A percentile compares a stretch with the other conserved stretches of the same genome.
Conservation (phyloP, 768 basidiomycete genomes). For the Mycena maculata region DNA sequence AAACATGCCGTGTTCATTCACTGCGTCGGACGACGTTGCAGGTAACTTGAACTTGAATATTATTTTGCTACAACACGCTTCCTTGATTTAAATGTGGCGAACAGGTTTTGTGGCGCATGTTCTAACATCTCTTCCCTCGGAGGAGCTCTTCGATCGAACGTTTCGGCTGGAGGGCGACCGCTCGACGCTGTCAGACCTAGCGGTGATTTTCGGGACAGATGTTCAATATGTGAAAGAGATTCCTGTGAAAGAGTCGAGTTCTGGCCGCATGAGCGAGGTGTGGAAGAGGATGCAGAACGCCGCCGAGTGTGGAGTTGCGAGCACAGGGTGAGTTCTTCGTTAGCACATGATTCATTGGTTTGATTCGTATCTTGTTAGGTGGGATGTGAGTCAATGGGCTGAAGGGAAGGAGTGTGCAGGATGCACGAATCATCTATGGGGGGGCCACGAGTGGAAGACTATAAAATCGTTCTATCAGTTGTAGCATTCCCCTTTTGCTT, state of each 20-base stretch:
- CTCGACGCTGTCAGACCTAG: constrained; percentile 39
- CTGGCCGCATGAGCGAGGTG: constrained; percentile 25
- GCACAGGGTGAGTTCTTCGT: constrained; percentile 36
- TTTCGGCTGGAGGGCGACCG: constrained; percentile 49
- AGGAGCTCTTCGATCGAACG: constrained; percentile 35
- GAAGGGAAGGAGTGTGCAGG: constrained; percentile 45
- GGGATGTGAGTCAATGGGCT: constrained; percentile 44
- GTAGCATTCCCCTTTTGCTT: neutral
- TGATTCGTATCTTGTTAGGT: constrained; percentile 7
- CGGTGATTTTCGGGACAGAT: constrained; percentile 22
- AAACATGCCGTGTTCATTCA: constrained; percentile 45
- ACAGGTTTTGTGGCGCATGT: constrained; percentile 38
- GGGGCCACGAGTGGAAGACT: constrained; percentile 47
- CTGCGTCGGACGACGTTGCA: constrained; percentile 47
- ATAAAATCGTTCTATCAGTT: constrained; percentile 37
- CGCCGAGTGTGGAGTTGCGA: constrained; percentile 43
- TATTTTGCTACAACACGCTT: neutral
- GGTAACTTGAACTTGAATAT: constrained; percentile 33
- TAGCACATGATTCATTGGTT: too few species aligned
- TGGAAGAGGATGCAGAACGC: constrained; percentile 44
- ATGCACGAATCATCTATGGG: constrained; percentile 47
- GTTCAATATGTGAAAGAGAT: constrained; percentile 34
- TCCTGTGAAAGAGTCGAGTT: too few species aligned
- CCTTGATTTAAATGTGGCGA: neutral
- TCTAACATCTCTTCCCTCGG: constrained; percentile 25